A percentile compares a stretch with the other conserved stretches of the same genome.
These are phyloP conservation scores for Linum tenue DNA, from an alignment of 345 rosid genomes.

Conservation along the genomic window DNA sequence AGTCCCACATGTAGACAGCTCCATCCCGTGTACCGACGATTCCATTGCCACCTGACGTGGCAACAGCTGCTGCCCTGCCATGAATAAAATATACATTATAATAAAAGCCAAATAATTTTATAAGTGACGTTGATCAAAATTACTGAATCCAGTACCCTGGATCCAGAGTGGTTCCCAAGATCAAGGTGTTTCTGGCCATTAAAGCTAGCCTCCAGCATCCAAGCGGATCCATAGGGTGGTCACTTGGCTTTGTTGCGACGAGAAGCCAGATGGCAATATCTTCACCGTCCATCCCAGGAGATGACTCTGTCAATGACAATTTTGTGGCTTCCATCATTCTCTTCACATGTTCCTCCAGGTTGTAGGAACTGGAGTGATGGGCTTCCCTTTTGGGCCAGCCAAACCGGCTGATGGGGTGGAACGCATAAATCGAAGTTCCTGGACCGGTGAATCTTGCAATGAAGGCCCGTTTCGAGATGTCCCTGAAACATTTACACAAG, in stretches of 20 bases:
- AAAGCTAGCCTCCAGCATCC: slow-evolving; percentile 70
- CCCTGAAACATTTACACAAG: slow-evolving; percentile 39
- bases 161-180: slow-evolving; percentile 55
- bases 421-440: slow-evolving; percentile 35
- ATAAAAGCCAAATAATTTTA: not conserved
- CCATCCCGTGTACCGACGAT: slow-evolving; percentile 70
- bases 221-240: slow-evolving; percentile 24
- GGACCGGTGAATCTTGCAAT: slow-evolving; percentile 55
- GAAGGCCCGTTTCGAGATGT: slow-evolving; percentile 42
- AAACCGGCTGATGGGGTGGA: slow-evolving; percentile 51
- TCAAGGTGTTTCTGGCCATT: slow-evolving; percentile 43
- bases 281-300: slow-evolving; percentile 37
- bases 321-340: slow-evolving; percentile 46
- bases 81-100: not conserved
- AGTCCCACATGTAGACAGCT: slow-evolving; percentile 58
- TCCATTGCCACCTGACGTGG: slow-evolving; percentile 49
- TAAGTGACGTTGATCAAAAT: not conserved
- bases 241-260: slow-evolving; percentile 35
- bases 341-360: slow-evolving; percentile 29
- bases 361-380: slow-evolving; percentile 23
- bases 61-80: slow-evolving; percentile 46
- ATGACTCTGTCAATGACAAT: slow-evolving; percentile 31
- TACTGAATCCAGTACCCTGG: slow-evolving; percentile 38
- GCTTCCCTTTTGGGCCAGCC: slow-evolving; percentile 34
- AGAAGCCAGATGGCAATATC: slow-evolving; percentile 68